Base-by-base conservation (phyloP, 2,329 filamentous ascomycete genomes). In the Xylaria sp. region DNA sequence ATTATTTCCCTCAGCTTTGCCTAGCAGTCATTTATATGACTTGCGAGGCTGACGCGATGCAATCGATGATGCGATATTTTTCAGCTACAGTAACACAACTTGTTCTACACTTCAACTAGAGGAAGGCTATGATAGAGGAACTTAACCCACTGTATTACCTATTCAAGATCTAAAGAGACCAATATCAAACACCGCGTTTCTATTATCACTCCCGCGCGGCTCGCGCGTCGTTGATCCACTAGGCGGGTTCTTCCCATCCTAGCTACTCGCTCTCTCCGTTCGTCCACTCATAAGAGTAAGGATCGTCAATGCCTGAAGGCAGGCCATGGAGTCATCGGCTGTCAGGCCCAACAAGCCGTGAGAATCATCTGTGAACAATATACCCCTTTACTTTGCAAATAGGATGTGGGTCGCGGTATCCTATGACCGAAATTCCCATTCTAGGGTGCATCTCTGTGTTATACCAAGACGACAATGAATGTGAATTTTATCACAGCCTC, bases 271-370 rank as follows among this genome's bases (percentile, higher is more conserved):
- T 60, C 55, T 70, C 63, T 55, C 61, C 51, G 48, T 66, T 58
- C 57, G 42, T 53, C 62, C 32, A 58, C 62, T 63, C 42, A 47
- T 60, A 63, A 44, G 21, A 66, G 70, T 60, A 70, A 62, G 55
- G 69, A 71, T 72, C 63, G 59, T 55, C 69, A n/a, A 65, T 42
- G 29, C 25, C 29, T 54, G 64, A 62, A 63, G 60, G 29, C 66
- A 59, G 54, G 42, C 37, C 29, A 65, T 59, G 53, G 63, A 65
- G 54, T 64, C 4, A 40, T 65, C 69, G 70, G 70, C 58, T 71
- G 5, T 35, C 60, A 72, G 70, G 70, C 66, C 70, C 66, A 72
- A 60, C 53, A 60, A 69, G 66, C 70, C 70, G 70, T 60, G 57
- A 59, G 53, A 42, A 51, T 60, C 51, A 63, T 69, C 61, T 66